These are phyloP conservation scores for Blastocystis sp. DNA, from an alignment of 352 stramenopile genomes.

Conservation along the genomic window DNA sequence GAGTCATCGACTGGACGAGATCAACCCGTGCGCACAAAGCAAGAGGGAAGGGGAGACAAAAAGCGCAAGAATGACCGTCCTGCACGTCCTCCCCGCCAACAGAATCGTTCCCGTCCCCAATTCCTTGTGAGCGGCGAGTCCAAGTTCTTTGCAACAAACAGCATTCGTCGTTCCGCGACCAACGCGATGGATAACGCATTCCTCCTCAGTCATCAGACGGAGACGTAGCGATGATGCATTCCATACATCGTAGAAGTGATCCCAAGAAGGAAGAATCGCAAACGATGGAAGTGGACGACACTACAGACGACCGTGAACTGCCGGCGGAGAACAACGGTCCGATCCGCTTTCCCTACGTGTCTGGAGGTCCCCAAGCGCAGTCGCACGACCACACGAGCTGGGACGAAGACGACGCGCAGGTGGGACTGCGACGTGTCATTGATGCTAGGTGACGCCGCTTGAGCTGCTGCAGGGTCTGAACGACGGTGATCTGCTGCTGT, in stretches of 20 bases:
- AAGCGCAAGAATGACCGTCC: background rate
- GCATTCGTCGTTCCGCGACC: background rate
- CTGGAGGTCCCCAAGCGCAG: background rate
- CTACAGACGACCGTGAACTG: slow-evolving; percentile 13
- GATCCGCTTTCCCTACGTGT: slow-evolving; percentile 46
- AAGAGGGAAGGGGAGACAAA: background rate
- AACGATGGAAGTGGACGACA: background rate
- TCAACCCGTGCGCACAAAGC: background rate
- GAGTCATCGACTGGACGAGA: background rate
- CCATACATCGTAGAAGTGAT: background rate
- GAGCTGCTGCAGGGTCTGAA: slow-evolving; percentile 36
- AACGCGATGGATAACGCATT: slow-evolving; percentile 40
- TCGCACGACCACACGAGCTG: background rate
- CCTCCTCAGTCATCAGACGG: slow-evolving; percentile 6
- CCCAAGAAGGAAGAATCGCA: background rate
- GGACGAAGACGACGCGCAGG: slow-evolving; percentile 45
- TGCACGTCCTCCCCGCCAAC: background rate
- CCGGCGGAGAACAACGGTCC: slow-evolving; percentile 23
- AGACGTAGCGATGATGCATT: background rate
- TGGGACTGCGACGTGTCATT: too few species aligned
- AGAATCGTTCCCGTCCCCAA: background rate
- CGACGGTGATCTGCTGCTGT: slow-evolving; percentile 26
- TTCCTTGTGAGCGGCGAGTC: slow-evolving; percentile 49
- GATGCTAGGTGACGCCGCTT: slow-evolving; percentile 21
- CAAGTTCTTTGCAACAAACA: slow-evolving; percentile 42